Evolutionary conservation across 352 stramenopile species (phyloP).

Genomic region (Phytopythium oedochilum): DNA sequence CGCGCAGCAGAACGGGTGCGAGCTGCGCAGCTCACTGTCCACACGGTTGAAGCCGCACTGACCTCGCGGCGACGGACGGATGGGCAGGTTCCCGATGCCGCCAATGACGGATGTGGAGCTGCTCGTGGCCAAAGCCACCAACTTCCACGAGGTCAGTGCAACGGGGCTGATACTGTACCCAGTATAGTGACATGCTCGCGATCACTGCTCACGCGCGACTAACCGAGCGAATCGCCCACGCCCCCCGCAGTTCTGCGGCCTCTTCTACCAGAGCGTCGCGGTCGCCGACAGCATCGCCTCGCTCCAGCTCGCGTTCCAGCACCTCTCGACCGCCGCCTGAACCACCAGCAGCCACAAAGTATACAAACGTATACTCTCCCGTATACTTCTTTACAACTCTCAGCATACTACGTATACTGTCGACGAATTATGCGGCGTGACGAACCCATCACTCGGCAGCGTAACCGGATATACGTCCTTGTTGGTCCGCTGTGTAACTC

Average conservation of each 20-base stretch:
- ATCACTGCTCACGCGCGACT: not conserved
- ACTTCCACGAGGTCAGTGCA: constrained; percentile 44
- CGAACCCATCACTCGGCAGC: no score
- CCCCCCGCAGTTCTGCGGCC: constrained; percentile 33
- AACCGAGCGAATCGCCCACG: not conserved
- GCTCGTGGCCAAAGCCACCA: constrained; percentile 45
- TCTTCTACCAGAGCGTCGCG: constrained; percentile 41
- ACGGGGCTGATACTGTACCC: not conserved
- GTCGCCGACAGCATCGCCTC: constrained; percentile 28
- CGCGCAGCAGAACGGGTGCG: constrained; percentile 41
- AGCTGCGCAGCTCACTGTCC: not conserved
- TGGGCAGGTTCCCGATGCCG: constrained; percentile 33
- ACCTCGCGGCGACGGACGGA: not conserved
- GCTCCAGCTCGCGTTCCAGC: constrained; percentile 42
- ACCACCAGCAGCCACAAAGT: not conserved
- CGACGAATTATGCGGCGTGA: not conserved
- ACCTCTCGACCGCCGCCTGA: constrained; percentile 9
- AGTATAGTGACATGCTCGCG: not conserved
- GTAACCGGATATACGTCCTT: constrained; percentile 2
- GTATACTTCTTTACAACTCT: no score
- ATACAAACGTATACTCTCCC: not conserved
- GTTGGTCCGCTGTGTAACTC: not conserved
- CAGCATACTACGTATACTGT: not conserved
- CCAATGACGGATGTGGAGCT: constrained; percentile 46
- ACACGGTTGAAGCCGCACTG: not conserved